Conservation (phyloP, 371 early-diverging fungal species). For the Blakeslea trispora region DNA sequence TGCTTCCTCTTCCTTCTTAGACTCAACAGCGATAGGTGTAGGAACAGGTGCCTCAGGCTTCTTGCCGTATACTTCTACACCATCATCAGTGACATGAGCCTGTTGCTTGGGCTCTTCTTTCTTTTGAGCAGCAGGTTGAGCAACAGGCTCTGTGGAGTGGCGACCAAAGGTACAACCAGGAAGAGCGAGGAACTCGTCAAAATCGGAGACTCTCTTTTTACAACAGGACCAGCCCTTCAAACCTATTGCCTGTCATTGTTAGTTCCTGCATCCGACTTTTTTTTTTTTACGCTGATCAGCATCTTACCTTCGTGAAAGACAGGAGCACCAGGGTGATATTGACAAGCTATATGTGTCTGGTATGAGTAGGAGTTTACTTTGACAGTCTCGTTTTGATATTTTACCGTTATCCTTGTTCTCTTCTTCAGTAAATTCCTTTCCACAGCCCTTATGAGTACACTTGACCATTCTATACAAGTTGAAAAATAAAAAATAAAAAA, state of each 20-base stretch:
- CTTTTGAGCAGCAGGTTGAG: conserved; percentile 21
- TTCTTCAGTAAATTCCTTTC: conserved; percentile 70
- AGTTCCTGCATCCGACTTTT: neutral
- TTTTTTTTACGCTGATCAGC: neutral
- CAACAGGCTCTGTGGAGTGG: conserved; percentile 60
- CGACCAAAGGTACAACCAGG: conserved; percentile 73
- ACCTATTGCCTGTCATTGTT: conserved; percentile 34
- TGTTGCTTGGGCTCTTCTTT: conserved; percentile 14
- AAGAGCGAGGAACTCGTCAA: conserved; percentile 91
- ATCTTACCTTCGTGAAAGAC: conserved; percentile 84
- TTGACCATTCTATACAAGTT: conserved; percentile 44
- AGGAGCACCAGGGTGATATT: conserved; percentile 83
- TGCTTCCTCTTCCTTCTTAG: conserved; percentile 14
- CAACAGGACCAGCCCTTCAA: conserved; percentile 96
- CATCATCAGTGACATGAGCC: conserved; percentile 35
- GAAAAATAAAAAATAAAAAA: conserved; percentile 6
- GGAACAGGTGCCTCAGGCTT: conserved; percentile 23
- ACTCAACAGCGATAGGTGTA: conserved; percentile 19
- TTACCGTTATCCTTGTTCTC: conserved; percentile 69
- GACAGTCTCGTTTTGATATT: neutral
- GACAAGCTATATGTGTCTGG: conserved; percentile 53
- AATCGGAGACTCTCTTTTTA: conserved; percentile 84
- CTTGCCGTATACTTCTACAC: conserved; percentile 47
- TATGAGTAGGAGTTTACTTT: neutral
- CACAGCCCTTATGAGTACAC: conserved; percentile 84